Base-by-base conservation (phyloP, 2,329 filamentous ascomycete species). In the Aplosporella prunicola region DNA sequence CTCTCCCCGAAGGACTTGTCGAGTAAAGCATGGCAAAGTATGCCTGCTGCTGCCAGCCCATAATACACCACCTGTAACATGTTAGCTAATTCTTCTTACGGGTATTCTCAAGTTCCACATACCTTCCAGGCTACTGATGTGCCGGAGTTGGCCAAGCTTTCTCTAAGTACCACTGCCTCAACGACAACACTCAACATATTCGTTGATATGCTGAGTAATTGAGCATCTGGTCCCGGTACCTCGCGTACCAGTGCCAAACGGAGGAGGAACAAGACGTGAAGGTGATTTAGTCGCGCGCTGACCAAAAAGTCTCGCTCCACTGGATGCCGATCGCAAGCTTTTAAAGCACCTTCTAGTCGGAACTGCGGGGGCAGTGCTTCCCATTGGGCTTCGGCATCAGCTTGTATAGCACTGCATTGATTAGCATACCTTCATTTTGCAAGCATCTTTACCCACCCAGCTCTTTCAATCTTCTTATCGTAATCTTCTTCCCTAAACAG, bases 31-130 rank as follows among this genome's bases (percentile, higher is more conserved):
- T 58, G 45, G 14, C 48, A 50, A 9, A 58, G 46, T 13, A 58
- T 51, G 0, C 57, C 57, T 7, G 56, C 55, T 4, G 57, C 56
- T n/a, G 57, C 47, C 1, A 60, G 43, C 7, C 56, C 56, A 34
- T 57, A 60, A 28, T 52, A 51, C 5, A 45, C 49, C n/a, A 59
- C 47, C 55, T 58, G 20, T 13, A 8, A 22, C 10, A 2, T 5
- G 6, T 33, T 24, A 33, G n/a, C n/a, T n/a, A n/a, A n/a, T n/a
- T n/a, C n/a, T n/a, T n/a, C 11, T 16, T 14, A 5, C 18, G 14
- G 8, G 7, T 16, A 22, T 9, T 13, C 28, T 4, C 9, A 9
- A 5, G 14, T 15, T 20, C 11, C 48, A 56, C 55, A 42, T 40
- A 51, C 55, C 47, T 56, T 57, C 55, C 55, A 59, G 0, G 52